These are phyloP conservation scores for Asterochloris erici DNA, from an alignment of 139 green algal genomes.

Conservation along the genomic window DNA sequence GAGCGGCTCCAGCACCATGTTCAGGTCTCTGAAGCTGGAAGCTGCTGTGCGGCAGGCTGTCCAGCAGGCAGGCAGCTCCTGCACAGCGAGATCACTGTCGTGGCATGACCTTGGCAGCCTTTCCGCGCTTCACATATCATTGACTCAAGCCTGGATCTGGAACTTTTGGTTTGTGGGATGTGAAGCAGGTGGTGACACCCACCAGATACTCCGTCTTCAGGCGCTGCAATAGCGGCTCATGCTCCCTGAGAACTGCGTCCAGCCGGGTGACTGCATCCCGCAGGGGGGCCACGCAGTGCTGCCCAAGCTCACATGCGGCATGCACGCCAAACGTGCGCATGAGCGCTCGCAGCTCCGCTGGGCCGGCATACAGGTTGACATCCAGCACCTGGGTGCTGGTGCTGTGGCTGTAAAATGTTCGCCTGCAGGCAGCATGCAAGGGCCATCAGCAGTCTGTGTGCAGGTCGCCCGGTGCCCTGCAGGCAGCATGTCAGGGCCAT, in stretches of 20 bases:
- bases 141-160: too few species aligned
- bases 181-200: background rate
- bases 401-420: background rate
- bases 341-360: background rate
- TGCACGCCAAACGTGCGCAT: background rate
- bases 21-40: background rate
- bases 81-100: too few species aligned
- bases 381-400: slow-evolving; percentile 1
- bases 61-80: too few species aligned
- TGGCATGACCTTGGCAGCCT: too few species aligned
- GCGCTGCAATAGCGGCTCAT: slow-evolving; percentile 8
- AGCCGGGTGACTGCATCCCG: slow-evolving; percentile 1
- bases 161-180: too few species aligned
- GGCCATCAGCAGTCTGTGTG: too few species aligned
- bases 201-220: slow-evolving; percentile 10
- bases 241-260: background rate
- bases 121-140: too few species aligned
- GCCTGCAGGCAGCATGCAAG: too few species aligned
- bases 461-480: too few species aligned
- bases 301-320: background rate
- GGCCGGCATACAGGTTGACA: slow-evolving; percentile 10
- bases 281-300: background rate
- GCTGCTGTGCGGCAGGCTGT: background rate
- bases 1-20: background rate
- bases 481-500: too few species aligned